phyloP scores from a whole-genome alignment of 208 protist species.

The Acanthamoeba triangularis region DNA sequence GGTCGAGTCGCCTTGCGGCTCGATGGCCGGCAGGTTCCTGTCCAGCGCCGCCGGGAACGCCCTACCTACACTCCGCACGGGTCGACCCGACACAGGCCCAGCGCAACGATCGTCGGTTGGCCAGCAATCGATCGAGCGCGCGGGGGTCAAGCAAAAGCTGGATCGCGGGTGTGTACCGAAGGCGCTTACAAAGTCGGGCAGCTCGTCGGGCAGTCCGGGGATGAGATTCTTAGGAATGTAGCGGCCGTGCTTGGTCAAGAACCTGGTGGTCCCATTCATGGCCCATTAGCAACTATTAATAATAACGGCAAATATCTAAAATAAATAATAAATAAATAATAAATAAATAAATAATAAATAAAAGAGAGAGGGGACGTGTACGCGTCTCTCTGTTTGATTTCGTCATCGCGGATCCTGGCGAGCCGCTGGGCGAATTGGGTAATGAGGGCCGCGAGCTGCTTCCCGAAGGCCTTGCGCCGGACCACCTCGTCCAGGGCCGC shows the following conservation, averaged over 20 bases:
- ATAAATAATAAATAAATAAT: neutral
- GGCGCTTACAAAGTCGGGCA: slow-evolving; percentile 24
- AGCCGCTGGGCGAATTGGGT: neutral
- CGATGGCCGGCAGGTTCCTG: slow-evolving; percentile 40
- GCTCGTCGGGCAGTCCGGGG: slow-evolving; percentile 11
- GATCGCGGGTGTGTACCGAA: neutral
- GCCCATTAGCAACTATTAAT: neutral
- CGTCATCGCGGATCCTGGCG: slow-evolving; percentile 42
- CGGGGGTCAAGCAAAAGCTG: neutral
- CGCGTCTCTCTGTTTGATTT: neutral
- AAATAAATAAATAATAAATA: neutral
- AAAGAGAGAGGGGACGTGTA: neutral
- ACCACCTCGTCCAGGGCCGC: slow-evolving; percentile 42
- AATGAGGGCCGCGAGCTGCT: neutral
- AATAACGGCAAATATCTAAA: too few relatives aligned
- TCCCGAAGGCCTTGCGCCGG: neutral
- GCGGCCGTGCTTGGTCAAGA: slow-evolving; percentile 49
- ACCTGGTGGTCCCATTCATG: neutral
- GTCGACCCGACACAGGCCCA: neutral
- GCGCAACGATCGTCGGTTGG: neutral
- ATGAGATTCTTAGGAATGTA: slow-evolving; percentile 53
- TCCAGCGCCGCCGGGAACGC: neutral
- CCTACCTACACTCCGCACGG: neutral
- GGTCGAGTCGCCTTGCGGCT: neutral
- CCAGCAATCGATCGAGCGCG: neutral